These are phyloP conservation scores for Fraxinus floribunda DNA, from an alignment of 305 asterid species.

Conservation along the genomic window DNA sequence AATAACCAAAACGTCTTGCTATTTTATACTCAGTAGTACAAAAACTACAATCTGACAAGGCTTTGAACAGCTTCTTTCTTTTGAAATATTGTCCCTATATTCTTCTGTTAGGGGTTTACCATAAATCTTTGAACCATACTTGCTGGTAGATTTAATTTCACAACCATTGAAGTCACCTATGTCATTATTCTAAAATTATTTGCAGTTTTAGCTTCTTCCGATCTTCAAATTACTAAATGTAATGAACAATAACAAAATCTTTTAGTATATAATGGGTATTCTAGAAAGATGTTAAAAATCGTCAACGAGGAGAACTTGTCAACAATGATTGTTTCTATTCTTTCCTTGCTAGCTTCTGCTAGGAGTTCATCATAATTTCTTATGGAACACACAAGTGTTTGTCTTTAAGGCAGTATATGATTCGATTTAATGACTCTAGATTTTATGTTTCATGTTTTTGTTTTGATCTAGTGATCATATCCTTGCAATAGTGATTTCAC, in stretches of 20 bases:
- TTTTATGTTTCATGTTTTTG: not conserved
- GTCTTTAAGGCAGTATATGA: not conserved
- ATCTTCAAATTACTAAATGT: not conserved
- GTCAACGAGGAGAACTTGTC: not conserved
- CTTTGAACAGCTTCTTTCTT: not conserved
- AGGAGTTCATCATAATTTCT: not conserved
- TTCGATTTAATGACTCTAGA: not conserved
- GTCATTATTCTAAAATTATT: not conserved
- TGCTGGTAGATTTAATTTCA: not conserved
- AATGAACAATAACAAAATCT: not conserved
- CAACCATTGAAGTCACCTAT: not conserved
- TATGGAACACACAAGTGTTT: not conserved
- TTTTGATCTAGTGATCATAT: not conserved
- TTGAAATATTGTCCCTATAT: not conserved
- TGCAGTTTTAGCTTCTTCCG: not conserved
- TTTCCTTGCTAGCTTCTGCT: not conserved
- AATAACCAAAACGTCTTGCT: not conserved
- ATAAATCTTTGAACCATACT: not conserved
- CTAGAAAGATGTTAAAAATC: not conserved
- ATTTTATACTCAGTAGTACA: not conserved
- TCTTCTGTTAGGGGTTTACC: not conserved
- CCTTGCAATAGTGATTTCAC: not conserved
- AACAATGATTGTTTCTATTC: not conserved
- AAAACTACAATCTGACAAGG: not conserved
- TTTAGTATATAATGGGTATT: not conserved